Conservation (phyloP, 441 rosid genomes). For the Syzygium malaccense region DNA sequence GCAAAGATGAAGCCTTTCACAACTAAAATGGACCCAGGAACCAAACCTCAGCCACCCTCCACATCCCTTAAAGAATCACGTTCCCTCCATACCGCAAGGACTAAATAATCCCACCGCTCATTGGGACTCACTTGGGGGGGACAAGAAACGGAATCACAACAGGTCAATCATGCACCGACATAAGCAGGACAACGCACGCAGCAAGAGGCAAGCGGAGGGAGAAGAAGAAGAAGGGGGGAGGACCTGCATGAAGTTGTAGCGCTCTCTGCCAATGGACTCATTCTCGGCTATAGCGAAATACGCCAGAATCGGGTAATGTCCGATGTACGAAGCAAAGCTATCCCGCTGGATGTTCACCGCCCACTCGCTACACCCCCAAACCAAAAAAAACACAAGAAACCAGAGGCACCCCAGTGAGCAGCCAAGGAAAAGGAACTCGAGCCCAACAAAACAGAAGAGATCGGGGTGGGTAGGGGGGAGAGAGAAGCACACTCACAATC, state of each 20-base stretch:
- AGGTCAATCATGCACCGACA: not conserved
- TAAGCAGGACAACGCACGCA: not conserved
- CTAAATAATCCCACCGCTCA: not conserved
- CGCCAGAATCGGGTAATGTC: conserved; percentile 82
- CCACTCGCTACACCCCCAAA: conserved; percentile 56
- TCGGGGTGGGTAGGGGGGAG: not conserved
- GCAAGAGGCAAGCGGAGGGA: not conserved
- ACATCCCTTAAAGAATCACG: not conserved
- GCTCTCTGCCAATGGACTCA: conserved; percentile 88
- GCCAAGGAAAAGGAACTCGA: not conserved
- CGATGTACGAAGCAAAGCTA: conserved; percentile 88
- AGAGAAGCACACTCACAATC: conserved; percentile 50
- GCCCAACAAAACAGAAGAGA: not conserved
- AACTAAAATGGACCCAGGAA: not conserved
- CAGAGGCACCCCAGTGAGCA: not conserved
- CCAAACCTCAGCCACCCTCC: not conserved
- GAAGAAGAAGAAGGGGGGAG: not conserved
- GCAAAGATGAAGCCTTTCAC: not conserved
- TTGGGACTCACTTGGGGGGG: not conserved
- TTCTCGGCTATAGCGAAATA: conserved; percentile 90
- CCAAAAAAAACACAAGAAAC: not conserved
- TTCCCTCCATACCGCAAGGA: not conserved
- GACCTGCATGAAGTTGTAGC: conserved; percentile 98
- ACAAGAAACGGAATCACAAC: not conserved
- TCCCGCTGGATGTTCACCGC: conserved; percentile 93